These are phyloP conservation scores for Priceomyces carsonii DNA, from an alignment of 805 yeast genomes.

Conservation along the genomic window DNA sequence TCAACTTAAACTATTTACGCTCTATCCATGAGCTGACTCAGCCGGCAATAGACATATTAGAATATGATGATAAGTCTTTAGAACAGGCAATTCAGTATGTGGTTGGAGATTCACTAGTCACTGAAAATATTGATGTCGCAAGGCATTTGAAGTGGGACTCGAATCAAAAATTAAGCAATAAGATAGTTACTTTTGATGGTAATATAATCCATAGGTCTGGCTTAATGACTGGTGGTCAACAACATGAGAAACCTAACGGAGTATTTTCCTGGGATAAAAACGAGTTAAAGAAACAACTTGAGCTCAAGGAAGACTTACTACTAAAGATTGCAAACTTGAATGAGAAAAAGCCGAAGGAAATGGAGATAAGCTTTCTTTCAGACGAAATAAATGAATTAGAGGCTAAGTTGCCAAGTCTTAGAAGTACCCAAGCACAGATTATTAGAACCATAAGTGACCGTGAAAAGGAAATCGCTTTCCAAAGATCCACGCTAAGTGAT, in stretches of 20 bases:
- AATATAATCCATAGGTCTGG: slow-evolving; percentile 83
- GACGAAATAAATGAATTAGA: slow-evolving; percentile 45
- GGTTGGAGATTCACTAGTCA: slow-evolving; percentile 76
- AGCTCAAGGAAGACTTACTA: slow-evolving; percentile 49
- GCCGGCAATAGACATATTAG: slow-evolving; percentile 74
- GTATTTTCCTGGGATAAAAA: slow-evolving; percentile 69
- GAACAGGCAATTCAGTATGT: slow-evolving; percentile 81
- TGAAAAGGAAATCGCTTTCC: slow-evolving; percentile 53
- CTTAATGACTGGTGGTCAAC: slow-evolving; percentile 87
- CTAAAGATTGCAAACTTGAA: slow-evolving; percentile 51
- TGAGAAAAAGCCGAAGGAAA: slow-evolving; percentile 53
- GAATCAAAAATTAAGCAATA: slow-evolving; percentile 48
- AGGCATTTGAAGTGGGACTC: slow-evolving; percentile 69
- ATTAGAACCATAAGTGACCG: slow-evolving; percentile 48
- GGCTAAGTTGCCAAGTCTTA: slow-evolving; percentile 42
- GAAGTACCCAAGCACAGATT: slow-evolving; percentile 44
- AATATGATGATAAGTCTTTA: slow-evolving; percentile 58
- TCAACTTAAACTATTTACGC: slow-evolving; percentile 56
- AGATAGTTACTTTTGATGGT: slow-evolving; percentile 81
- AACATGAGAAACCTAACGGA: slow-evolving; percentile 43
- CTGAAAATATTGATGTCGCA: slow-evolving; percentile 71
- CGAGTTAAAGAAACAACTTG: slow-evolving; percentile 55
- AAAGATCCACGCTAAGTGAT: slow-evolving; percentile 25
- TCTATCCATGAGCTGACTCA: slow-evolving; percentile 53
- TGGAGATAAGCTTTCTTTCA: slow-evolving; percentile 55